Evolutionary conservation across 225 moss, liverwort and hornwort species (phyloP).

Genomic region (Pseudisothecium myosuroides): DNA sequence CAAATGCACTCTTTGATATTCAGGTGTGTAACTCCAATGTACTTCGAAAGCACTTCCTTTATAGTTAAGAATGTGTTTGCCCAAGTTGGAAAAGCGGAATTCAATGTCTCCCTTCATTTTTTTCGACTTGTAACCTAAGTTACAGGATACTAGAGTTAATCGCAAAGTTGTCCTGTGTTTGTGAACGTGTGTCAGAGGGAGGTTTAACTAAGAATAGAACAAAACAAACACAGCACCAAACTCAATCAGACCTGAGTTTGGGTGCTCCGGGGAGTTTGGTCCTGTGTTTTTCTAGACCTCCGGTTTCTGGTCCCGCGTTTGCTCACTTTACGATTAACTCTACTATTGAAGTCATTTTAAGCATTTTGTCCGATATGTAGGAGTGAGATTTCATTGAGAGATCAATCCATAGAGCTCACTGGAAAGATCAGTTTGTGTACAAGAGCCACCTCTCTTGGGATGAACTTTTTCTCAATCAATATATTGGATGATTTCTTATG

Average conservation of each 20-base stretch:
- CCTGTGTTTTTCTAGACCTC: too few species aligned
- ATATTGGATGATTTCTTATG: background rate
- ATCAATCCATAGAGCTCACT: background rate
- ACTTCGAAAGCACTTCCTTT: background rate
- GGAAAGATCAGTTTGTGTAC: background rate
- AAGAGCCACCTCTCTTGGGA: background rate
- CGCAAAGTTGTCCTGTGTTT: too few species aligned
- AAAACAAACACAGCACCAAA: too few species aligned
- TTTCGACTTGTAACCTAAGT: background rate
- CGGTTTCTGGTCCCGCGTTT: too few species aligned
- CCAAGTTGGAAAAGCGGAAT: background rate
- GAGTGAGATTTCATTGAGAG: background rate
- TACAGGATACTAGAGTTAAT: too few species aligned
- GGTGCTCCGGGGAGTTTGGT: too few species aligned
- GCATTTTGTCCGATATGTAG: background rate
- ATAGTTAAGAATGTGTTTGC: background rate
- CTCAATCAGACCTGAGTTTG: too few species aligned
- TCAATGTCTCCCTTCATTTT: background rate
- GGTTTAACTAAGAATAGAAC: too few species aligned
- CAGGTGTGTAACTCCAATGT: slow-evolving; percentile 38
- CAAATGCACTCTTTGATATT: slow-evolving; percentile 75
- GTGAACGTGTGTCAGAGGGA: too few species aligned
- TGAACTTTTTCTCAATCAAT: background rate
- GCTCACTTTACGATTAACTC: too few species aligned
- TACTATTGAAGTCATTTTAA: background rate